Evolutionary conservation across 805 yeast species (phyloP).

Genomic region (Candida gorgasii): DNA sequence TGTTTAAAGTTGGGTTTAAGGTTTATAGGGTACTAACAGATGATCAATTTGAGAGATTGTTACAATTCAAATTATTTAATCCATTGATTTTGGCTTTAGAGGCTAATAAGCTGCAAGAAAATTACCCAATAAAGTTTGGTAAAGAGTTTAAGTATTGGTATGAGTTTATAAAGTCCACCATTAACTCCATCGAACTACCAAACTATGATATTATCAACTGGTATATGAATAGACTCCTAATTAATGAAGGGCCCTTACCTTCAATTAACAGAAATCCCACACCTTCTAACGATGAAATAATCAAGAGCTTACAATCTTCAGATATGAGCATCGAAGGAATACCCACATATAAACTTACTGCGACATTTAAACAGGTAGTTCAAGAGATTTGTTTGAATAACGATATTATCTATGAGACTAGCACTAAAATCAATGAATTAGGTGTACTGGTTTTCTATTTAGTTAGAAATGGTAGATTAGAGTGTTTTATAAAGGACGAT

Average conservation of each 20-base stretch:
- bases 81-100: conserved; percentile 26
- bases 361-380: conserved; percentile 50
- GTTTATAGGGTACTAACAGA: not conserved
- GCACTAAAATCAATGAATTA: conserved; percentile 23
- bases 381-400: conserved; percentile 56
- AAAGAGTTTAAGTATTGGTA: conserved; percentile 8
- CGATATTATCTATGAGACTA: conserved; percentile 44
- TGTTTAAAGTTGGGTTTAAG: not conserved
- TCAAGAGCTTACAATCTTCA: not conserved
- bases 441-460: conserved; percentile 50
- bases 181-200: not conserved
- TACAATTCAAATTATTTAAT: conserved; percentile 40
- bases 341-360: conserved; percentile 43
- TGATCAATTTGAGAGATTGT: conserved; percentile 17
- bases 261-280: not conserved
- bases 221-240: conserved; percentile 14
- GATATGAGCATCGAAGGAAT: conserved; percentile 30
- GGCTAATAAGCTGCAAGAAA: too few relatives aligned
- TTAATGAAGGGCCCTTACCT: conserved; percentile 5
- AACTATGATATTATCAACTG: conserved; percentile 12
- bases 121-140: conserved; percentile 2
- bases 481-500: conserved; percentile 58
- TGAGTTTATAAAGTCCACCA: not conserved
- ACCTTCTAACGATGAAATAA: conserved; percentile 5
- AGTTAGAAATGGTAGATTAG: conserved; percentile 19